Evolutionary conservation across 345 rosid species (phyloP).

Genomic region (Boechera retrofracta): DNA sequence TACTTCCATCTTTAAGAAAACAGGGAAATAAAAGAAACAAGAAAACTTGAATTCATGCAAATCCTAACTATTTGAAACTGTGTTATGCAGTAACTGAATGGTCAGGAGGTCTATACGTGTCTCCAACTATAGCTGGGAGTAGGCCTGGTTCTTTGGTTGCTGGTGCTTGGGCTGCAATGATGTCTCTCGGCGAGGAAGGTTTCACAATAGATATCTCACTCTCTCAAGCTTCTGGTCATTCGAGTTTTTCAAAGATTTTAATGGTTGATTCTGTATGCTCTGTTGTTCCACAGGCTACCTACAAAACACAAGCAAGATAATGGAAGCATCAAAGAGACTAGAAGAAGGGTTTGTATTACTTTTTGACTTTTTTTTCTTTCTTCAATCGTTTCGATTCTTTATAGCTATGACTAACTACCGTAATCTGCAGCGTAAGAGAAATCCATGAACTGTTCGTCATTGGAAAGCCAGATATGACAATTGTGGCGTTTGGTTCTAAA

Average conservation of each 20-base stretch:
- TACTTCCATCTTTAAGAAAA: constrained; percentile 1
- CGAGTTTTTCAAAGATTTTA: constrained; percentile 7
- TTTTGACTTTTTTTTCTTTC: not conserved
- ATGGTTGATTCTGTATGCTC: constrained; percentile 25
- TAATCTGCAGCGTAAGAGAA: constrained; percentile 63
- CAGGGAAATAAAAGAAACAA: not conserved
- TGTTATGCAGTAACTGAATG: constrained; percentile 82
- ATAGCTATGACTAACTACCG: not conserved
- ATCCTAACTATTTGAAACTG: constrained; percentile 10
- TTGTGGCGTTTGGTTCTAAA: constrained; percentile 82
- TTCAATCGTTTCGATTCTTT: not conserved
- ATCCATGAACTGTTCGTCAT: constrained; percentile 72
- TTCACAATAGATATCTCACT: constrained; percentile 10
- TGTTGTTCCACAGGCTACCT: constrained; percentile 61
- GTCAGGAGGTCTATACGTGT: constrained; percentile 93
- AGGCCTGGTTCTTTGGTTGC: constrained; percentile 91
- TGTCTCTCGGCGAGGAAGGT: constrained; percentile 88
- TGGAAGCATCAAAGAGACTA: constrained; percentile 79
- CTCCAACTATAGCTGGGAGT: constrained; percentile 96
- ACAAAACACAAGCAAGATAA: constrained; percentile 71
- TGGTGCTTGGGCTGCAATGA: constrained; percentile 97
- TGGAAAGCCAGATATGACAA: constrained; percentile 93
- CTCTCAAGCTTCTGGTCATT: not conserved
- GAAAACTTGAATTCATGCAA: not conserved
- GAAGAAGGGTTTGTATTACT: constrained; percentile 61